These are phyloP conservation scores for Fragaria iinumae DNA, from an alignment of 306 rosid genomes.

Conservation along the genomic window DNA sequence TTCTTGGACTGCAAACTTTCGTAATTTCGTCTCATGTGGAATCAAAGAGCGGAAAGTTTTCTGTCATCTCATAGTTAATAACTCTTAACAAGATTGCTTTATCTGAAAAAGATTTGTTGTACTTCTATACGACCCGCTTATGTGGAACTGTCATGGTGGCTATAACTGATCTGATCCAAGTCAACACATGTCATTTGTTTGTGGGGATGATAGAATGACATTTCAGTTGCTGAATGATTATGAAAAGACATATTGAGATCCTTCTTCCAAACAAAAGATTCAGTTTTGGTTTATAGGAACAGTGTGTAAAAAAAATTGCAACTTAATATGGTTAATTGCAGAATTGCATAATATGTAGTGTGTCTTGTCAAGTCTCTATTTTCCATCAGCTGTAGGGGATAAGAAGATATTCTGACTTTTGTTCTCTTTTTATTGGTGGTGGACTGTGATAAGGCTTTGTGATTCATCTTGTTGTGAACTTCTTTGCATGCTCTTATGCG, in stretches of 20 bases:
- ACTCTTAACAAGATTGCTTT: slow-evolving; percentile 11
- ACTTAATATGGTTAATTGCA: neutral
- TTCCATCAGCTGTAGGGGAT: neutral
- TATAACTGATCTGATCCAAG: slow-evolving; percentile 9
- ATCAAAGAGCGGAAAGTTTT: neutral
- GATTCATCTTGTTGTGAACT: neutral
- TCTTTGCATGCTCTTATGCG: neutral
- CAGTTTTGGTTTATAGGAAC: neutral
- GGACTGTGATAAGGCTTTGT: neutral
- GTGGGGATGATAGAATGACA: neutral
- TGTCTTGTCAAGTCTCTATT: neutral
- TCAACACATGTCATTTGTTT: neutral
- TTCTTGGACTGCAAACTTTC: neutral
- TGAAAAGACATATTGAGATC: neutral
- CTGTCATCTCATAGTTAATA: neutral
- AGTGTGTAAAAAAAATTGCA: neutral
- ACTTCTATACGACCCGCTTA: neutral
- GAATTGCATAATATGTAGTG: neutral
- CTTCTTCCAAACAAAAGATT: slow-evolving; percentile 1
- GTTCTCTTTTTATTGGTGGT: neutral
- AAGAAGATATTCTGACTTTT: neutral
- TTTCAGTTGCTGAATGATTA: neutral
- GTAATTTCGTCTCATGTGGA: neutral
- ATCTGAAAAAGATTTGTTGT: slow-evolving; percentile 2
- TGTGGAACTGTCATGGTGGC: slow-evolving; percentile 1